A percentile compares a stretch with the other conserved stretches of the same genome.
phyloP scores from a whole-genome alignment of 768 basidiomycete genomes.

The Amanita molliuscula region DNA sequence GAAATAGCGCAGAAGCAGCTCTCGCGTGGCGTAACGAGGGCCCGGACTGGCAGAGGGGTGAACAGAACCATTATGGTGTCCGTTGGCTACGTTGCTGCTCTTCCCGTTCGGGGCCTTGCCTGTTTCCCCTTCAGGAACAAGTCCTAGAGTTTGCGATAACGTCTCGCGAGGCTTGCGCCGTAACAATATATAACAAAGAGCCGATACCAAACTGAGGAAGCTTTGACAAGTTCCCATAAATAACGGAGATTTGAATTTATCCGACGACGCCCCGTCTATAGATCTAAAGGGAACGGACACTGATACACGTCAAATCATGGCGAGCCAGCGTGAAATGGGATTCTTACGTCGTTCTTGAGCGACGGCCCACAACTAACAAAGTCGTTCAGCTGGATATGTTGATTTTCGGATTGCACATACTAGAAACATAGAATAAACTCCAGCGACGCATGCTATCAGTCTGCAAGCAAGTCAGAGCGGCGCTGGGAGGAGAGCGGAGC shows the following conservation, averaged over 20 bases:
- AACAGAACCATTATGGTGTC: slow-evolving; percentile 20
- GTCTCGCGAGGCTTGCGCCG: slow-evolving; percentile 47
- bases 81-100: slow-evolving; percentile 24
- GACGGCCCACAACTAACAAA: slow-evolving; percentile 70
- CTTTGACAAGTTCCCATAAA: slow-evolving; percentile 85
- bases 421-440: slow-evolving; percentile 92
- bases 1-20: slow-evolving; percentile 64
- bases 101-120: slow-evolving; percentile 18
- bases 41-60: slow-evolving; percentile 21
- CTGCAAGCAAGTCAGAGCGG: slow-evolving; percentile 20
- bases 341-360: slow-evolving; percentile 86
- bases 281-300: slow-evolving; percentile 81
- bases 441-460: slow-evolving; percentile 66
- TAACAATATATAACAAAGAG: slow-evolving; percentile 63
- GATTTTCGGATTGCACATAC: slow-evolving; percentile 29
- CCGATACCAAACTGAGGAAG: slow-evolving; percentile 63
- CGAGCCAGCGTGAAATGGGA: background rate
- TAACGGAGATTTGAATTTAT: slow-evolving; percentile 78
- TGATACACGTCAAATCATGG: slow-evolving; percentile 16
- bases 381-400: slow-evolving; percentile 3
- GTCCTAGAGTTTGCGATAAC: slow-evolving; percentile 49
- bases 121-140: slow-evolving; percentile 26
- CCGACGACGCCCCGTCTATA: slow-evolving; percentile 46
- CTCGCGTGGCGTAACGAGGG: slow-evolving; percentile 26
- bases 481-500: no score